Conservation (phyloP, 176 grass and related monocot genomes). For the Aegilops sharonensis region DNA sequence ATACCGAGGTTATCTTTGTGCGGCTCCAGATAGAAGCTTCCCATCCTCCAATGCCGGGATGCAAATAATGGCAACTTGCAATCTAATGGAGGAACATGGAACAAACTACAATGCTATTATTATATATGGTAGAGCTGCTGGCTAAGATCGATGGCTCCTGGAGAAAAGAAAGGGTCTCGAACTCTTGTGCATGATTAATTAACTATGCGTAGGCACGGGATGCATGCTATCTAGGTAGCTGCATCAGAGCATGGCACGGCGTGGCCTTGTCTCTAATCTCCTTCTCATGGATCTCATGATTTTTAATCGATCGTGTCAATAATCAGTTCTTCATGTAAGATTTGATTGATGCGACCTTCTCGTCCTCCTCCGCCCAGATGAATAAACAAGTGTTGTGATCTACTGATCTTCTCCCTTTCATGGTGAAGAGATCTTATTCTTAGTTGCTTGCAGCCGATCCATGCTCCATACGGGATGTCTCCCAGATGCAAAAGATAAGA, state of each 20-base stretch:
- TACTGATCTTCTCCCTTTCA: background rate
- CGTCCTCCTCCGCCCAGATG: background rate
- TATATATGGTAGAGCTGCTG: background rate
- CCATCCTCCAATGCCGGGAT: slow-evolving; percentile 18
- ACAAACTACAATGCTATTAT: background rate
- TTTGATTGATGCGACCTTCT: slow-evolving; percentile 36
- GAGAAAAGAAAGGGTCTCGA: slow-evolving; percentile 10
- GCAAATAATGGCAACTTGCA: slow-evolving; percentile 19
- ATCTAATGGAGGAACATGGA: slow-evolving; percentile 17
- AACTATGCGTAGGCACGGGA: background rate
- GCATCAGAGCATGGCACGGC: background rate
- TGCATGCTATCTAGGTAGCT: background rate
- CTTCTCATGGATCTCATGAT: background rate
- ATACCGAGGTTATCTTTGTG: slow-evolving; percentile 43
- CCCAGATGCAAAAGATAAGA: background rate
- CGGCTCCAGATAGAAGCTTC: slow-evolving; percentile 36
- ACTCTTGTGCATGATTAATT: background rate
- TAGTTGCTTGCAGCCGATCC: background rate
- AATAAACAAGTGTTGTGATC: background rate
- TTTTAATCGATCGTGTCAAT: background rate
- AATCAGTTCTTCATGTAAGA: background rate
- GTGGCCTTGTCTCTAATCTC: background rate
- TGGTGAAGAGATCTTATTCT: slow-evolving; percentile 14
- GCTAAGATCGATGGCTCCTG: slow-evolving; percentile 14
- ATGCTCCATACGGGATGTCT: slow-evolving; percentile 33